Percentiles rank a stretch among this genome's conserved stretches.
These are phyloP conservation scores for Malassezia equina DNA, from an alignment of 1,284 basidiomycete genomes.

Conservation along the genomic window DNA sequence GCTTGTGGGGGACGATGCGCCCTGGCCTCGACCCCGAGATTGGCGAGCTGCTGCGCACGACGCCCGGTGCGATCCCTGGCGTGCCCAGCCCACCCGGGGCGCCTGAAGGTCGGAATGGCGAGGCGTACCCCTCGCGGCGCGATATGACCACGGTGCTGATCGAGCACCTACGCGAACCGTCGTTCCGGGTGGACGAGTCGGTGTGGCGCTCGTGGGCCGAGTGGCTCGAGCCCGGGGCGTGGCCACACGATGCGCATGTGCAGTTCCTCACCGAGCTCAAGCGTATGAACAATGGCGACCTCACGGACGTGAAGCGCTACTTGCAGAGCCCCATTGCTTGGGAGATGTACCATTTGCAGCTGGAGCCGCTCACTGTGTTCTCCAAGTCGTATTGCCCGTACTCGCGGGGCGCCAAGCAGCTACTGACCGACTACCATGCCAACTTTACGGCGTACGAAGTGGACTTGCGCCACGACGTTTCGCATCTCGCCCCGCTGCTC, in stretches of 20 bases:
- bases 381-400: constrained; percentile 23
- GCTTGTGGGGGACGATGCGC: background rate
- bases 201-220: constrained; percentile 5
- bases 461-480: constrained; percentile 9
- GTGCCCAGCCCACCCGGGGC: background rate
- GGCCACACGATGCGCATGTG: constrained; percentile 7
- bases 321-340: constrained; percentile 13
- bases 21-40: constrained; percentile 1
- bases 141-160: constrained; percentile 8
- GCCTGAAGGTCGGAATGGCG: constrained; percentile 1
- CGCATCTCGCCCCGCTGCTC: background rate
- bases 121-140: constrained; percentile 5
- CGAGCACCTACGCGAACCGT: background rate
- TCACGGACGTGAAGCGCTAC: constrained; percentile 6
- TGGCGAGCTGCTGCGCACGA: background rate
- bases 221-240: background rate
- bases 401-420: constrained; percentile 16
- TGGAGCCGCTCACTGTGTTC: constrained; percentile 17
- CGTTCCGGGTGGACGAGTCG: background rate
- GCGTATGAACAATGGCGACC: background rate
- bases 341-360: constrained; percentile 8
- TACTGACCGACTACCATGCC: constrained; percentile 11
- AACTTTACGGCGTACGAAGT: constrained; percentile 14
- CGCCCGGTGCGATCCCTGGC: constrained; percentile 13
- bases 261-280: constrained; percentile 16